Evolutionary conservation across 129 eudicot species (phyloP).

Genomic region (Arctium lappa): DNA sequence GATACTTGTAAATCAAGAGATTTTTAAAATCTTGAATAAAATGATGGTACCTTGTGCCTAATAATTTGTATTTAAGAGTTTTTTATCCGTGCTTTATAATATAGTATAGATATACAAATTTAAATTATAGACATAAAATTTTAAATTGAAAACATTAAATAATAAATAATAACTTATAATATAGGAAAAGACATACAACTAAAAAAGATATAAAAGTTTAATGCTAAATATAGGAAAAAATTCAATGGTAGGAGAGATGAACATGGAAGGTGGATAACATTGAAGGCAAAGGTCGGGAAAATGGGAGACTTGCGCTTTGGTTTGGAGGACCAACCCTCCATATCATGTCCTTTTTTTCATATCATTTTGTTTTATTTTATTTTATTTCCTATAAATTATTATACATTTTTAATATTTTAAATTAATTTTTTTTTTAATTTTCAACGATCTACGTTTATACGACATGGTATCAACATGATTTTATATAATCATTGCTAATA

Average conservation of each 20-base stretch:
- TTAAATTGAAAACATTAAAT: too few relatives aligned
- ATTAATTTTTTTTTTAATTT: background rate
- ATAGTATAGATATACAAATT: too few relatives aligned
- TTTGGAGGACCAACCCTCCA: constrained; percentile 33
- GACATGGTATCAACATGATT: background rate
- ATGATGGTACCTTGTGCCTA: too few relatives aligned
- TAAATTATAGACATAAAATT: too few relatives aligned
- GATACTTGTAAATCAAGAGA: too few relatives aligned
- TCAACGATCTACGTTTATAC: background rate
- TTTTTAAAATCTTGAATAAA: too few relatives aligned
- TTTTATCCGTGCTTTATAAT: too few relatives aligned
- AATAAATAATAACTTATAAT: too few relatives aligned
- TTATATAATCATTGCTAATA: background rate
- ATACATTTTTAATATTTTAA: background rate
- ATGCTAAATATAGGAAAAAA: background rate
- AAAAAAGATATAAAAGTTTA: background rate
- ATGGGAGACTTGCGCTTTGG: constrained; percentile 11
- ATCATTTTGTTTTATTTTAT: constrained; percentile 10
- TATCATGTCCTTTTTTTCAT: constrained; percentile 27
- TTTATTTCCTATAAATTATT: background rate
- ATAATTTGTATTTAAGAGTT: too few relatives aligned
- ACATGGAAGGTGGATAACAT: constrained; percentile 27
- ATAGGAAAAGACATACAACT: too few relatives aligned
- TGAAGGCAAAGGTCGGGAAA: constrained; percentile 27
- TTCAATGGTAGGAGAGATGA: constrained; percentile 8